Evolutionary conservation across 2,329 filamentous ascomycete species (phyloP), one percentile per base, ranked within the genome.

Genomic region (Onygenales sp.): DNA sequence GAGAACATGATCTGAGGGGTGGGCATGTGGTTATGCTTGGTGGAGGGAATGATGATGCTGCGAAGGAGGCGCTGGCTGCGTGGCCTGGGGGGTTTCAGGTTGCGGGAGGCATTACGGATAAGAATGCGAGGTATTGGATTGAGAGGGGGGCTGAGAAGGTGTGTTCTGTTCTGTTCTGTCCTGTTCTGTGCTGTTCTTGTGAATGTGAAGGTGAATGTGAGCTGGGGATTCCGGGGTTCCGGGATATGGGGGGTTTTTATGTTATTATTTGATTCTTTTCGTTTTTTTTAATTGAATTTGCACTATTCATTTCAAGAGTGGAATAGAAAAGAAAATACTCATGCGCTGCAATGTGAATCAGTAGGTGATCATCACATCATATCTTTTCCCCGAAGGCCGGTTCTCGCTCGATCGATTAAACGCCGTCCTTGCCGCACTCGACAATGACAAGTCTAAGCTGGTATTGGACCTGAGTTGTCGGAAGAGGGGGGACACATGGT

Each of bases 1-100:
- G 79, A 61, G 81, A 90, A 56, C 79, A 88, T 70, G 75, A 70
- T 44, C 78, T 96, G 46, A 74, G 76, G 0, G 93, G 93, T 33
- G 89, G 87, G 2, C 93, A 98, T 75, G 89, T 97, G 54, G 95
- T 98, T 62, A 95, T 96, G 88, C 82, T 98, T 14, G 93, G 93
- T 0, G 85, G 88, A 0, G 88, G 87, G 0, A 97, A 97, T 67
- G 82, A 88, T 1, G 82, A 82, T 2, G 89, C 90, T 4, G 90
- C 91, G 0, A 79, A 75, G 59, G 85, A 91, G 67, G 87, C 93
- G 0, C 73, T 96, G 49, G 74, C 69, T 31, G 82, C 85, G 0
- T 98, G 93, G 93, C 86, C 85, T 0, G 77, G 78, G 1, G 84
- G 84, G 0, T 72, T 98, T 62, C 93, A 98, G 67, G 83, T 97